Conservation (phyloP, 2,329 filamentous ascomycete species). For the Parastagonospora nodorum region DNA sequence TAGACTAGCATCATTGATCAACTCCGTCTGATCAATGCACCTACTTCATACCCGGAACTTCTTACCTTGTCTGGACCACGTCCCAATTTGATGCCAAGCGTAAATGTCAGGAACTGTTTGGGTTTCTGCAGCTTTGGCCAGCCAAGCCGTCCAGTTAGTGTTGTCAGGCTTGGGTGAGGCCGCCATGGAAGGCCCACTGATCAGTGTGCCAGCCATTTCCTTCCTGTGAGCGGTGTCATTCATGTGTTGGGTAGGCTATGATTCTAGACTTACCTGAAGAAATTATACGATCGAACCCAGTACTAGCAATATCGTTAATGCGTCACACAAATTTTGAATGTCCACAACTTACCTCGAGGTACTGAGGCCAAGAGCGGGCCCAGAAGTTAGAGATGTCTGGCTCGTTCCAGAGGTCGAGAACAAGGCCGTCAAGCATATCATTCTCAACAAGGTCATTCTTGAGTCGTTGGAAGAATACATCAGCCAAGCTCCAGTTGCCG, state of each 20-base stretch:
- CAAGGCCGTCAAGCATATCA: conserved; percentile 43
- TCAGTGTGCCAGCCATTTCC: conserved; percentile 11
- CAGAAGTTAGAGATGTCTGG: conserved; percentile 52
- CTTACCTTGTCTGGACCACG: conserved; percentile 8
- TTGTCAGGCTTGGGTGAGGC: conserved; percentile 29
- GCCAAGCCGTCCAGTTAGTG: conserved; percentile 48
- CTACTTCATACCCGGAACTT: no score
- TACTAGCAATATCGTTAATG: conserved; percentile 12
- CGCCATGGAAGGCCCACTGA: conserved; percentile 50
- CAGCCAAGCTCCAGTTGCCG: conserved; percentile 54
- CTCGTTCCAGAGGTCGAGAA: conserved; percentile 62
- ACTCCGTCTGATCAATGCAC: no score
- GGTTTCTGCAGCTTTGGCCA: conserved; percentile 43
- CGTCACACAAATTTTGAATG: no score
- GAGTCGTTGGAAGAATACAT: conserved; percentile 50
- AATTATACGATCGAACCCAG: conserved; percentile 47
- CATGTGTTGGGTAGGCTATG: conserved; percentile 11
- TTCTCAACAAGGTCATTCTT: conserved; percentile 48
- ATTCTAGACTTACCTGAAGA: conserved; percentile 40
- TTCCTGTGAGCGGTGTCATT: neutral
- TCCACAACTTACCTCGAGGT: conserved; percentile 19
- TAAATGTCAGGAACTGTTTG: conserved; percentile 52
- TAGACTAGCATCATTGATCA: no score
- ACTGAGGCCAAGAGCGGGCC: conserved; percentile 46
- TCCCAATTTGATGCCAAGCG: conserved; percentile 51